Evolutionary conservation across 208 protist species (phyloP).

Genomic region (Leishmania mexicana): DNA sequence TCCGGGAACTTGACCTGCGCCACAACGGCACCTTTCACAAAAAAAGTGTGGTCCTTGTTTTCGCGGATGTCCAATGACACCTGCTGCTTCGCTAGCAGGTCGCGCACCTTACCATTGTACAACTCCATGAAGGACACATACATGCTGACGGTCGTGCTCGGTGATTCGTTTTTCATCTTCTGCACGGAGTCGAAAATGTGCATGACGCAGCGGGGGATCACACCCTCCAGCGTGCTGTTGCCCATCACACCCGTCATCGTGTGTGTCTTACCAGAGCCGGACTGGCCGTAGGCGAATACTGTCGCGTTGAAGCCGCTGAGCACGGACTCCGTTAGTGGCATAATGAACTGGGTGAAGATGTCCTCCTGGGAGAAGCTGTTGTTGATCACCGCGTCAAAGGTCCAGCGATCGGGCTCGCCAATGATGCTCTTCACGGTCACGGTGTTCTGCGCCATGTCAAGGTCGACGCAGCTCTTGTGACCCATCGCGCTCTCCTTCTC

Average conservation of each 20-base stretch:
- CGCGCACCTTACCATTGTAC: constrained; percentile 91
- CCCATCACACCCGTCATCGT: constrained; percentile 89
- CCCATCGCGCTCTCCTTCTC: constrained; percentile 77
- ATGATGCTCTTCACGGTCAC: constrained; percentile 65
- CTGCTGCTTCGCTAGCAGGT: constrained; percentile 88
- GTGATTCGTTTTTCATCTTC: constrained; percentile 38
- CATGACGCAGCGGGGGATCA: constrained; percentile 81
- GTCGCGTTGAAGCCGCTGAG: constrained; percentile 93
- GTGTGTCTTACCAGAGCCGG: constrained; percentile 95
- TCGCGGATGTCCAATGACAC: constrained; percentile 82
- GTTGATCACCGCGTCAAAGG: constrained; percentile 92
- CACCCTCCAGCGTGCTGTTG: constrained; percentile 60
- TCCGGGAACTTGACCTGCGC: constrained; percentile 78
- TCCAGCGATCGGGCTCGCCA: constrained; percentile 79
- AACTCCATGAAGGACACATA: constrained; percentile 88
- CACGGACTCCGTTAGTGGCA: constrained; percentile 86
- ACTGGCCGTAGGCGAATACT: constrained; percentile 96
- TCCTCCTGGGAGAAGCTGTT: constrained; percentile 89
- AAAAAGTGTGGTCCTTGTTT: constrained; percentile 87
- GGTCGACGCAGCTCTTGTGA: constrained; percentile 77
- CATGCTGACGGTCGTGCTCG: constrained; percentile 60
- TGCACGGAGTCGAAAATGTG: constrained; percentile 81
- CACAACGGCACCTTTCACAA: constrained; percentile 74
- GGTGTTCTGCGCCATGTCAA: constrained; percentile 74
- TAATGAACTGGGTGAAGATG: constrained; percentile 88